These are phyloP conservation scores for Melastoma candidum DNA, from an alignment of 441 rosid genomes.

Conservation along the genomic window DNA sequence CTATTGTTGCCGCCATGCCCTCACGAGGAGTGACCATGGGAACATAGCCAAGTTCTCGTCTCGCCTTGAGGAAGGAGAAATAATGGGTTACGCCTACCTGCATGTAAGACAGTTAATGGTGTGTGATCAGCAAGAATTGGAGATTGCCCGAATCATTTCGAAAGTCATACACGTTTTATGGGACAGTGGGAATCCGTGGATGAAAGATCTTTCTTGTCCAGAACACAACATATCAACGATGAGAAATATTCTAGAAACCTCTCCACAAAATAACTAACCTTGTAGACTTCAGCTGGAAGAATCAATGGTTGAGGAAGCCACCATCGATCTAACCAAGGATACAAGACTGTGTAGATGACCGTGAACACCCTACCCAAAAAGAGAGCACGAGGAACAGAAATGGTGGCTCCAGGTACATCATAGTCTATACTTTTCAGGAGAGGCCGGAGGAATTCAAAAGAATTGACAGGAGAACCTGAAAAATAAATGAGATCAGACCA, in stretches of 20 bases:
- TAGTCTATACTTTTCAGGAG: constrained; percentile 63
- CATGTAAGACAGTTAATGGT: constrained; percentile 2
- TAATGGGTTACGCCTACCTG: constrained; percentile 92
- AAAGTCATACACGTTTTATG: too few species aligned
- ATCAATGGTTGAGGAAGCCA: constrained; percentile 88
- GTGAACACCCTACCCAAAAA: constrained; percentile 47
- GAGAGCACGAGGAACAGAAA: constrained; percentile 51
- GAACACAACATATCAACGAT: too few species aligned
- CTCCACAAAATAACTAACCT: constrained; percentile 33
- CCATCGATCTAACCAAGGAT: constrained; percentile 68
- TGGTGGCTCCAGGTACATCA: constrained; percentile 46
- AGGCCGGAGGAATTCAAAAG: constrained; percentile 70
- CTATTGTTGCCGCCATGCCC: constrained; percentile 84
- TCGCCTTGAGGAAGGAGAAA: constrained; percentile 85
- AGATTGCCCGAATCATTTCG: too few species aligned
- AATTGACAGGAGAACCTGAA: constrained; percentile 76
- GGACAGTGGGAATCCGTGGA: too few species aligned
- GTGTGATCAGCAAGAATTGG: not conserved
- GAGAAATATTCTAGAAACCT: too few species aligned
- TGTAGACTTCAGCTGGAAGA: constrained; percentile 91
- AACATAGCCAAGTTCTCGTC: constrained; percentile 79
- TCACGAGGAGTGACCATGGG: constrained; percentile 72
- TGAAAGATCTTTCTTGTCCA: too few species aligned
- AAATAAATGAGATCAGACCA: constrained; percentile 6
- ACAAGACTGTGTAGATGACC: constrained; percentile 46